These are phyloP conservation scores for Flammula alnicola DNA, from an alignment of 1,284 basidiomycete species.

Conservation along the genomic window DNA sequence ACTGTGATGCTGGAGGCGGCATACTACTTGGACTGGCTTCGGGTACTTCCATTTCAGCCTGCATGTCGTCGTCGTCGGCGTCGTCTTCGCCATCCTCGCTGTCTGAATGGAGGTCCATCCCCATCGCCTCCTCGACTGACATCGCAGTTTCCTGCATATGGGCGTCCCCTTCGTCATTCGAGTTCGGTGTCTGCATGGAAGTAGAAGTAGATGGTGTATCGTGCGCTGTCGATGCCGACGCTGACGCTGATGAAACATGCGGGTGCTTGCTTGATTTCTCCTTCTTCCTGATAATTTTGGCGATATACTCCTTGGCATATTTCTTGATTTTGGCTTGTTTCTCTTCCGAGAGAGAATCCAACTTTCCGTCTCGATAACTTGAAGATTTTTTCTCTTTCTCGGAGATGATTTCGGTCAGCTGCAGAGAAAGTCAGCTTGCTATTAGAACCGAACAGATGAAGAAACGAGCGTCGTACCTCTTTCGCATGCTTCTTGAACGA, in stretches of 20 bases:
- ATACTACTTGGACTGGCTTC: slow-evolving; percentile 1
- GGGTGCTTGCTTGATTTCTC: slow-evolving; percentile 50
- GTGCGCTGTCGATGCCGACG: slow-evolving; percentile 31
- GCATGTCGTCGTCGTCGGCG: slow-evolving; percentile 25
- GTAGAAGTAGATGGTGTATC: slow-evolving; percentile 40
- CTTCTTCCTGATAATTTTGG: slow-evolving; percentile 67
- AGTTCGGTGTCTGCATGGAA: slow-evolving; percentile 43
- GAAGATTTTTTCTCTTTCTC: slow-evolving; percentile 94
- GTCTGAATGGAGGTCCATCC: slow-evolving; percentile 45
- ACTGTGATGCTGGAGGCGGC: slow-evolving; percentile 14
- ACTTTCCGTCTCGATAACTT: slow-evolving; percentile 71
- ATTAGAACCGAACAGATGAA: slow-evolving; percentile 6
- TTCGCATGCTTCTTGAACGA: slow-evolving; percentile 95
- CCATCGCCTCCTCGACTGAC: slow-evolving; percentile 59
- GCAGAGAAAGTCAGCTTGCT: slow-evolving; percentile 1
- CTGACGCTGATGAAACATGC: slow-evolving; percentile 22
- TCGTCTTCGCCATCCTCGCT: slow-evolving; percentile 38
- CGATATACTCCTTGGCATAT: slow-evolving; percentile 89
- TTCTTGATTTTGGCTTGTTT: slow-evolving; percentile 91
- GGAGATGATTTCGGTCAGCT: slow-evolving; percentile 70
- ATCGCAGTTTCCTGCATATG: slow-evolving; percentile 35
- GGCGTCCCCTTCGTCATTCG: slow-evolving; percentile 37
- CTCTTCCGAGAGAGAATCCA: slow-evolving; percentile 83
- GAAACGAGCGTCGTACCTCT: slow-evolving; percentile 65
- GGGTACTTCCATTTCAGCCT: neutral